Base-by-base conservation (phyloP, 2,329 filamentous ascomycete genomes). In the Verticillium alfalfae region DNA sequence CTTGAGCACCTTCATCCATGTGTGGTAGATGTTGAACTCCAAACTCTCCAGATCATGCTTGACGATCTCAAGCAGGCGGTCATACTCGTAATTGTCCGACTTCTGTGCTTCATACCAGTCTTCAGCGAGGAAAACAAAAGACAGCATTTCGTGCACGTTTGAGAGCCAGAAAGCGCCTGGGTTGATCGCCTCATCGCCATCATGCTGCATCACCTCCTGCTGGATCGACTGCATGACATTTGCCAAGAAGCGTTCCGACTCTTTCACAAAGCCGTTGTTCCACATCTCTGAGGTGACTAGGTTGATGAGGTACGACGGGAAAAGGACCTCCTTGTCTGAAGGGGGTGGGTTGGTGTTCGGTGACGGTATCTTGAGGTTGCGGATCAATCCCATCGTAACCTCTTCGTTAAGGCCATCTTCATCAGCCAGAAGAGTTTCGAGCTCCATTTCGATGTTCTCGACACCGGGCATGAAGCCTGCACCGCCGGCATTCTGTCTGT, bases 141-240 rank as follows among this genome's bases (percentile, higher is more conserved):
- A 99, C 60, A 99, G 86, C 95, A 99, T 99, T 79, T 99, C 95
- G 75, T 99, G 95, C 56, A 99, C 95, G 76, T 99, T 99, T 57
- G 94, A 98, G 58, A 99, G 83, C 95, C 95, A 99, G 84, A 99
- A 99, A 41, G 95, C 92, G 62, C 95, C 95, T 37, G 93, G 93
- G 76, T 97, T 98, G 78, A 99, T 91, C 41, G 94, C 93, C 70
- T 98, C 94, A 63, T 99, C 95, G 55, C 93, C 93, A 68, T 99
- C 94, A 73, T 99, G 93, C 73, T 97, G 91, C 95, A 99, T 98
- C 61, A 99, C 95, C 75, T 99, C 95, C 75, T 98, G 93, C 75
- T 99, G 95, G 71, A 99, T 98, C 8, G 93, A 97, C 78, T 98
- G 95, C 95, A 99, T 99, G 66, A 99, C 95, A 71, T 98, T 99